Evolutionary conservation across 2,329 filamentous ascomycete species (phyloP).

Genomic region (Fonsecaea nubica): DNA sequence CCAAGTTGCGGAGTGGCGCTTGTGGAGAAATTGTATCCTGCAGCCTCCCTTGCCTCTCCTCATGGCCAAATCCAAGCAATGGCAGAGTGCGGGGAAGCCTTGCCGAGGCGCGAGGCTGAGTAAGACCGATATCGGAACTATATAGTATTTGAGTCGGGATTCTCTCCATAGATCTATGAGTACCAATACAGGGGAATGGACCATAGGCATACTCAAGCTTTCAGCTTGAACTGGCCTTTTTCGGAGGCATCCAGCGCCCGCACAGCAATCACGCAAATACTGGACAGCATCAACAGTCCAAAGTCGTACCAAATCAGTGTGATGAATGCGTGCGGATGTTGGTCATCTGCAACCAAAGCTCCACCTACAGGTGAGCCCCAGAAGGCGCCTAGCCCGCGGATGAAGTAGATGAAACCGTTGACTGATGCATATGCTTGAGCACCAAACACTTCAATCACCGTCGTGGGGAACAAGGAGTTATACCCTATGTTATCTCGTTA

Average conservation of each 20-base stretch:
- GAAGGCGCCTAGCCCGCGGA: constrained; percentile 48
- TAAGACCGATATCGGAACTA: constrained; percentile 1
- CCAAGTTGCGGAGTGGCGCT: not conserved
- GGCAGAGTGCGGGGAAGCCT: constrained; percentile 16
- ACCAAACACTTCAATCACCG: constrained; percentile 50
- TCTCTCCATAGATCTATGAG: not conserved
- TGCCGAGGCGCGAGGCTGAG: not conserved
- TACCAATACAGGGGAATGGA: not conserved
- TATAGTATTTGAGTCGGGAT: constrained; percentile 6
- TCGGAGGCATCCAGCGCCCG: constrained; percentile 39
- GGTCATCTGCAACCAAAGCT: constrained; percentile 38
- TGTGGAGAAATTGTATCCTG: not conserved
- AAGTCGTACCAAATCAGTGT: constrained; percentile 42
- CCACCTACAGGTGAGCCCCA: constrained; percentile 49
- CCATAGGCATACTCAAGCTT: constrained; percentile 24
- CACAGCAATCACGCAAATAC: constrained; percentile 39
- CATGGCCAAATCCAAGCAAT: not conserved
- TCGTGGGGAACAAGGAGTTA: constrained; percentile 50
- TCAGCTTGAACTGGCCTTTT: constrained; percentile 38
- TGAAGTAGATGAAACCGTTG: constrained; percentile 49
- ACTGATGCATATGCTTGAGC: constrained; percentile 48
- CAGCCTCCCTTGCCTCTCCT: not conserved
- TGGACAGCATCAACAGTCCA: constrained; percentile 38
- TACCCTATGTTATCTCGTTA: constrained; percentile 42
- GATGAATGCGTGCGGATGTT: constrained; percentile 36